Percentiles rank a stretch among this genome's conserved stretches.
phyloP scores from a whole-genome alignment of 352 stramenopile genomes.

The Globisporangium splendens region DNA sequence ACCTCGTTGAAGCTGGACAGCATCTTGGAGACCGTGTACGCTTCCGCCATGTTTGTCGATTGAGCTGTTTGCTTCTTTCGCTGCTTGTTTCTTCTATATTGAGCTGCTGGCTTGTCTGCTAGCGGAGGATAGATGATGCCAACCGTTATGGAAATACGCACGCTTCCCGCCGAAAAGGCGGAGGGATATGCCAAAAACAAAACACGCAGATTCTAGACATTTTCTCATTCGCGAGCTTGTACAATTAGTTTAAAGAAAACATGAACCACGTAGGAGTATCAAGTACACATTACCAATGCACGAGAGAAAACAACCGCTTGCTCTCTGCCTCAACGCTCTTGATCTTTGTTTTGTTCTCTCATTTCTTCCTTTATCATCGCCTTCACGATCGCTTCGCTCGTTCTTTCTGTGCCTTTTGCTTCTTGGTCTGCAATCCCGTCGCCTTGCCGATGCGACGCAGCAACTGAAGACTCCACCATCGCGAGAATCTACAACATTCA shows the following conservation, averaged over 20 bases:
- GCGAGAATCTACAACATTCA: conserved; percentile 49
- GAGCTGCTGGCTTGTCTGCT: background rate
- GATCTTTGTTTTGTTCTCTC: no score
- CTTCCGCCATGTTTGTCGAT: conserved; percentile 31
- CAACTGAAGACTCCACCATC: conserved; percentile 81
- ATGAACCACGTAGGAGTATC: no score
- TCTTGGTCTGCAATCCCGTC: conserved; percentile 73
- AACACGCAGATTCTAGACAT: no score
- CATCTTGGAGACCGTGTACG: conserved; percentile 87
- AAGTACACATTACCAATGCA: no score
- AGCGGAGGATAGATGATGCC: no score
- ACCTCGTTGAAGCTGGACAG: conserved; percentile 74
- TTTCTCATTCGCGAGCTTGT: no score
- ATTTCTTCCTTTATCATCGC: background rate
- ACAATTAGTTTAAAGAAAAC: no score
- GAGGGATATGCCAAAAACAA: no score
- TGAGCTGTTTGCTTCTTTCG: background rate
- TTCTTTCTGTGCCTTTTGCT: conserved; percentile 34
- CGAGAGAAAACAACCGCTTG: no score
- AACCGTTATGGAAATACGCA: no score
- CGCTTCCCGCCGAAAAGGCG: no score
- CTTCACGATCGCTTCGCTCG: conserved; percentile 17
- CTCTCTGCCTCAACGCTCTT: no score
- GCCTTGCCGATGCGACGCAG: conserved; percentile 76
- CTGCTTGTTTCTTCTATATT: background rate